A percentile compares a stretch with the other conserved stretches of the same genome.
These are phyloP conservation scores for Colletotrichum melonis DNA, from an alignment of 2,329 filamentous ascomycete species.

Conservation along the genomic window DNA sequence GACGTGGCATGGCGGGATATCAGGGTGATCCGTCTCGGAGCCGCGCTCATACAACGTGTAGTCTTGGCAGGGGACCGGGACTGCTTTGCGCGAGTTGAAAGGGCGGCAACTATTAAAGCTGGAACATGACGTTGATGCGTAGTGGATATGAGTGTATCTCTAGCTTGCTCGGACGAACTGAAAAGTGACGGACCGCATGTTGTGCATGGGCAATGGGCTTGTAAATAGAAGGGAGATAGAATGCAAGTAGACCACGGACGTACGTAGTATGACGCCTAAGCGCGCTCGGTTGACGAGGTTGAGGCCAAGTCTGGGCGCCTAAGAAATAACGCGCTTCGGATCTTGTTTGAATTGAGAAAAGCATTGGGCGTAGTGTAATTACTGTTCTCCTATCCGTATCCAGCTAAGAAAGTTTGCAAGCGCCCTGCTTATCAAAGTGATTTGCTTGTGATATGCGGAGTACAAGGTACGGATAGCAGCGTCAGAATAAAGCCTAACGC, in stretches of 20 bases:
- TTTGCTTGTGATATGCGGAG: background rate
- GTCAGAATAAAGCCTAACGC: background rate
- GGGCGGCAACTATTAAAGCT: background rate
- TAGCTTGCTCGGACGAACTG: constrained; percentile 4
- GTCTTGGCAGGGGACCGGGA: constrained; percentile 4
- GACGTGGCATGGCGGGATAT: constrained; percentile 1
- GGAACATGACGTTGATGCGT: background rate
- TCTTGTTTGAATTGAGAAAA: background rate
- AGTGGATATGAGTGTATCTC: background rate
- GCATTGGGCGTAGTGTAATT: background rate
- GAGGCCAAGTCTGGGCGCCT: constrained; percentile 11
- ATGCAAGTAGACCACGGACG: background rate
- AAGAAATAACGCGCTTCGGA: background rate
- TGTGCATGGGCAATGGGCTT: background rate
- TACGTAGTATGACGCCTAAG: constrained; percentile 2
- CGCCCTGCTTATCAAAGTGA: background rate
- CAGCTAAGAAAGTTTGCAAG: background rate
- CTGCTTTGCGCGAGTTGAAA: background rate
- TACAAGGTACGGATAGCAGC: background rate
- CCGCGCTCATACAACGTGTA: background rate
- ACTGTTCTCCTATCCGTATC: background rate
- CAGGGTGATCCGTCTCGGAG: constrained; percentile 8
- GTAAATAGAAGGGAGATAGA: background rate
- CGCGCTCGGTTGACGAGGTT: constrained; percentile 2
- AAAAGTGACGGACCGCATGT: background rate